Evolutionary conservation across 345 rosid genomes (phyloP), one percentile per base, ranked within the genome.

Genomic region (Sonneratia alba): DNA sequence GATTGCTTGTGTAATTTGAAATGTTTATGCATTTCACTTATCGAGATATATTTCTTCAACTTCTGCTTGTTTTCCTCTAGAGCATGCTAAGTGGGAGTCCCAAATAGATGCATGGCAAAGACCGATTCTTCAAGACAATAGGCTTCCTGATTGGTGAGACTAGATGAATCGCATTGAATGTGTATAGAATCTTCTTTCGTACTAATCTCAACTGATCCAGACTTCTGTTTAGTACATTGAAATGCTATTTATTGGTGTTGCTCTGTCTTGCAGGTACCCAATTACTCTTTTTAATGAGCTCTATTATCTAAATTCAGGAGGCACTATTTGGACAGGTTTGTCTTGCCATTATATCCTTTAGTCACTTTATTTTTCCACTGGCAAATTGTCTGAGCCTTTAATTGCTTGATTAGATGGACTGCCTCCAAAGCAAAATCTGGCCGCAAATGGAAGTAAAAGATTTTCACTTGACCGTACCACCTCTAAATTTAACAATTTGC

Each of bases 311-410:
- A 94, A 92, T 77, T 80, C 98, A 1, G 98, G 97, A 65, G 91
- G 98, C 3, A 87, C 97, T n/a, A 64, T 94, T 72, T 94, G 97
- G 98, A 94, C 96, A 79, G 93, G 98, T 90, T 67, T 59, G 63
- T 49, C 40, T 22, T 68, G 6, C 57, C 72, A 37, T 38, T 18
- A 16, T 22, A 48, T 59, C 43, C 22, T 47, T 56, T 13, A 34
- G 10, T 11, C 48, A 22, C 36, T 66, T 74, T 27, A 15, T 13
- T 19, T 63, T 68, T 73, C 57, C 49, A 56, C 47, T 22, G 67
- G 37, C 48, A 43, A 67, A 38, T 37, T 6, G 21, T 32, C 19
- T 53, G 27, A 49, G 32, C 42, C 7, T 36, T 22, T 57, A 51
- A 11, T 63, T 70, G 51, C 6, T 75, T 69, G 64, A 74, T 72